Base-by-base conservation (phyloP, 1,139 yeast species). In the Spathaspora sp. region DNA sequence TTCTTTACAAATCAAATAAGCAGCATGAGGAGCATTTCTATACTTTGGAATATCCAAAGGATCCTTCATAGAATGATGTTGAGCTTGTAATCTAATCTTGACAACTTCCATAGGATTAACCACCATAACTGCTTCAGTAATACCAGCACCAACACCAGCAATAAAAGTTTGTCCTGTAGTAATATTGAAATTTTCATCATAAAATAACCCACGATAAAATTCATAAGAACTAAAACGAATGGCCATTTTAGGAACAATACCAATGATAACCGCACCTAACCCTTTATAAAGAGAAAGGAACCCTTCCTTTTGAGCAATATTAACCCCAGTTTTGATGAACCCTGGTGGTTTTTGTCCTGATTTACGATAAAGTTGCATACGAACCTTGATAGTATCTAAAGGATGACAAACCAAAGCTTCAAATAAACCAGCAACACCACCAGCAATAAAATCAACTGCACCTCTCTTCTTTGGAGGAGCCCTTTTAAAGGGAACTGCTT, bases 101-200 rank as follows among this genome's bases (percentile, higher is more conserved):
- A 93, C 95, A 55, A 91, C 97, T 68, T 93, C 98, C 85, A 91
- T 91, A 43, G 98, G 98, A 66, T 89, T 93, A 38, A 93, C 99
- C 51, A 93, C 93, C 52, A 88, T 67, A 47, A 93, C 93, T 2
- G 98, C 97, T 70, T 93, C 99, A 47, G 97, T 89, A 62, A 89
- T 76, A 73, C 99, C 99, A 15, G 99, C 98, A 67, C 97, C 95
- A 33, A 93, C 95, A 72, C 99, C 99, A 42, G 97, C 93, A 50
- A 87, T 56, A 63, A 93, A 93, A 13, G 93, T 89, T 56, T 71
- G 72, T 40, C 86, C 83, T 11, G 95, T 82, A 44, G 90, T 72
- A 46, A 88, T 84, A 26, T 77, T 70, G 24, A 95, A 95, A 41
- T 86, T 82, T 51, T 77, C 75, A 52, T 82, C 80, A 41, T 81